phyloP scores from a whole-genome alignment of 1,284 basidiomycete species.

The Ustilago curta region DNA sequence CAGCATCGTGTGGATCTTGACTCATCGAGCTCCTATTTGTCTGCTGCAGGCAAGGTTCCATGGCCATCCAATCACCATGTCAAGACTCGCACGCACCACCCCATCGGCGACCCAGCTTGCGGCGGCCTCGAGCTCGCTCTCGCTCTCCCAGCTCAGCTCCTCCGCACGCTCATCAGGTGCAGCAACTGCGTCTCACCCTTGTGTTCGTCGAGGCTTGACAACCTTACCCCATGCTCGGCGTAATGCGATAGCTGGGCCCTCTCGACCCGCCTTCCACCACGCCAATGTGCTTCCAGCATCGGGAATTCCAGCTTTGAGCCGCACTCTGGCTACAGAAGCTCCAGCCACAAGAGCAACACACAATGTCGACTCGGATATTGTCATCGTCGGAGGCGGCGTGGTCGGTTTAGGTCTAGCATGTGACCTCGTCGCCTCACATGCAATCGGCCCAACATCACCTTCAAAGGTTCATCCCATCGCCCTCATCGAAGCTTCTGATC shows the following conservation, averaged over 20 bases:
- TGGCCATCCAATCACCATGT: conserved; percentile 9
- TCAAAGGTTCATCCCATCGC: conserved; percentile 31
- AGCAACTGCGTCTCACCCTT: conserved; percentile 1
- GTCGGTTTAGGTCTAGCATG: conserved; percentile 63
- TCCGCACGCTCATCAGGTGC: background rate
- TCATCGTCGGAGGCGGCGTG: conserved; percentile 67
- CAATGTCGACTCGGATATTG: conserved; percentile 51
- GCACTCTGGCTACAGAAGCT: conserved; percentile 18
- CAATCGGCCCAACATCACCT: conserved; percentile 12
- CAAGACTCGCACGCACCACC: conserved; percentile 24
- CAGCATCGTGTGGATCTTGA: background rate
- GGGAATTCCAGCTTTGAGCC: background rate
- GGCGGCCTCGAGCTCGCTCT: conserved; percentile 11
- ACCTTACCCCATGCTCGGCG: background rate
- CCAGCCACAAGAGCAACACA: background rate
- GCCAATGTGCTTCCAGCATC: background rate
- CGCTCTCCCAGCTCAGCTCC: conserved; percentile 1
- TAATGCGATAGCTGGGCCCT: conserved; percentile 15
- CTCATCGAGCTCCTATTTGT: background rate
- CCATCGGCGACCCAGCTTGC: conserved; percentile 4
- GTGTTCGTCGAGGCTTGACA: background rate
- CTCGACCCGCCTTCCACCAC: background rate
- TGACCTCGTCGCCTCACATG: conserved; percentile 36
- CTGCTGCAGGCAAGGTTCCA: too few relatives aligned
- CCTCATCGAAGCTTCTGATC: conserved; percentile 60